Percentiles rank a stretch among this genome's conserved stretches.
Evolutionary conservation across 73 alveolate species (phyloP).

Genomic region (Paramecium bursaria): DNA sequence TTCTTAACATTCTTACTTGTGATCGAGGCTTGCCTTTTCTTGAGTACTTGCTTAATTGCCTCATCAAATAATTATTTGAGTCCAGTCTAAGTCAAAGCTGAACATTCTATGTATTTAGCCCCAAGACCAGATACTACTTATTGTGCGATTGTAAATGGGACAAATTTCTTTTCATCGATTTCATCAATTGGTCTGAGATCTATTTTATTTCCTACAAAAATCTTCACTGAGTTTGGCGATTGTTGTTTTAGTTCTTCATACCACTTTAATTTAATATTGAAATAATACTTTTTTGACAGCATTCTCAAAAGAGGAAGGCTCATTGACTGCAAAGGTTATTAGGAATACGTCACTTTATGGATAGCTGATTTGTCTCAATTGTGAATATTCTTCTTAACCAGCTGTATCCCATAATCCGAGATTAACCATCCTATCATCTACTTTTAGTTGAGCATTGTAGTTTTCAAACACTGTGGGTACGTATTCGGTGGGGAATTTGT

Average conservation of each 20-base stretch:
- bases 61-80: conserved; percentile 56
- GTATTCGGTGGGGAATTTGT: conserved; percentile 78
- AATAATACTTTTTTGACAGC: conserved; percentile 71
- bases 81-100: conserved; percentile 60
- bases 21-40: no score
- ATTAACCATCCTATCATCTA: conserved; percentile 74
- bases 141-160: conserved; percentile 28
- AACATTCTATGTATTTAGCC: conserved; percentile 63
- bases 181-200: conserved; percentile 72
- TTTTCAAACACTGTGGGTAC: conserved; percentile 83
- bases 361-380: conserved; percentile 79
- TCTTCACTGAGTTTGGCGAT: conserved; percentile 69
- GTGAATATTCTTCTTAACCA: conserved; percentile 83
- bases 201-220: conserved; percentile 80
- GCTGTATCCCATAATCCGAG: conserved; percentile 85
- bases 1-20: no score
- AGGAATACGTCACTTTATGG: conserved; percentile 82
- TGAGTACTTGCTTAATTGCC: conserved; percentile 56
- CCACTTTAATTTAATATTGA: conserved; percentile 65
- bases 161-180: conserved; percentile 22
- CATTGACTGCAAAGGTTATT: conserved; percentile 77
- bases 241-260: conserved; percentile 72
- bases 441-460: conserved; percentile 73
- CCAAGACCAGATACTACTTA: conserved; percentile 63
- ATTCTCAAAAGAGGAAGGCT: conserved; percentile 76